phyloP scores from a whole-genome alignment of 2,329 filamentous ascomycete species.

The Pseudogymnoascus verrucosus region DNA sequence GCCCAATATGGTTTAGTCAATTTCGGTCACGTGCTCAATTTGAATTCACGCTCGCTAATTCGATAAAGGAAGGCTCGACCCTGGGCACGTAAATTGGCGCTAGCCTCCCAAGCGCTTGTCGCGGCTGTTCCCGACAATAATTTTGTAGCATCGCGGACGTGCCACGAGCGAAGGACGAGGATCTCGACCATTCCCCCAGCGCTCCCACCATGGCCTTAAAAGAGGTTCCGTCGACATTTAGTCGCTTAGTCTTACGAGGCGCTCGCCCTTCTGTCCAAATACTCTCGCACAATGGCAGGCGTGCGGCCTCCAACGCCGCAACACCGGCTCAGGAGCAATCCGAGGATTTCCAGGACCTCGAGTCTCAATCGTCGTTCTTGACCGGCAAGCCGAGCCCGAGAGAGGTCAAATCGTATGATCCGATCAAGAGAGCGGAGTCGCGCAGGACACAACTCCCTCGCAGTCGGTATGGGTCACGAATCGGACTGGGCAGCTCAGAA shows the following conservation, averaged over 20 bases:
- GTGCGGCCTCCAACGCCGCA: slow-evolving; percentile 25
- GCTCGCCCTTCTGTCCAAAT: slow-evolving; percentile 13
- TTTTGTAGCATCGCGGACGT: slow-evolving; percentile 9
- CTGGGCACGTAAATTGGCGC: background rate
- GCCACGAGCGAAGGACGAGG: background rate
- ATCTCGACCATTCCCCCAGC: background rate
- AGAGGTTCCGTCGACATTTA: slow-evolving; percentile 25
- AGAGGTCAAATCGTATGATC: slow-evolving; percentile 38
- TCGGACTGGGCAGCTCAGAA: background rate
- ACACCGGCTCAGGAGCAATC: slow-evolving; percentile 17
- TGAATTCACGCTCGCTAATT: background rate
- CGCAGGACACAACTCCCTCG: slow-evolving; percentile 31
- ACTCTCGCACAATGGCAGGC: slow-evolving; percentile 16
- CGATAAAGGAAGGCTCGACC: background rate
- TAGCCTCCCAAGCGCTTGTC: slow-evolving; percentile 5
- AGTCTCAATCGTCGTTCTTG: slow-evolving; percentile 36
- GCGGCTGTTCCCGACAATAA: slow-evolving; percentile 10
- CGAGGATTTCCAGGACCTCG: slow-evolving; percentile 34
- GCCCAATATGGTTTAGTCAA: background rate
- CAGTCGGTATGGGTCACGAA: slow-evolving; percentile 29
- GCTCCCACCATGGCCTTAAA: slow-evolving; percentile 25
- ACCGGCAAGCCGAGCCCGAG: slow-evolving; percentile 28
- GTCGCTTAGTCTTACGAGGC: slow-evolving; percentile 21
- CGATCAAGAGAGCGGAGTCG: slow-evolving; percentile 36
- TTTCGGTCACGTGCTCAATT: background rate